A percentile compares a stretch with the other conserved stretches of the same genome.
phyloP scores from a whole-genome alignment of 192 early-diverging fungal species.

The Neocallimastix lanati region DNA sequence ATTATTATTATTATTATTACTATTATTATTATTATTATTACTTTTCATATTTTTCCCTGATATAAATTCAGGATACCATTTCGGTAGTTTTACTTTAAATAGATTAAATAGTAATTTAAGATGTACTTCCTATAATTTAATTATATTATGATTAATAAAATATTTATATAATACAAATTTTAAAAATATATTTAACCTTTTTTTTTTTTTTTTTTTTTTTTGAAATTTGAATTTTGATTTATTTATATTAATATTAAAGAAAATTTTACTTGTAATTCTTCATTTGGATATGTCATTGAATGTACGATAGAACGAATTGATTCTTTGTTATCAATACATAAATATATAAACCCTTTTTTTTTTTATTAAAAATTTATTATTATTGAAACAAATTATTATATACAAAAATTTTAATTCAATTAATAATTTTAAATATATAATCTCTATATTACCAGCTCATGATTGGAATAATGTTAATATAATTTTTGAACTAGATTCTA shows the following conservation, averaged over 20 bases:
- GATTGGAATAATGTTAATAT: slow-evolving; percentile 46
- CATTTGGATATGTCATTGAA: slow-evolving; percentile 42
- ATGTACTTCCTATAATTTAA: slow-evolving; percentile 41
- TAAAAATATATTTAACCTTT: slow-evolving; percentile 6
- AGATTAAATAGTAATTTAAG: slow-evolving; percentile 68
- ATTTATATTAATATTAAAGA: too few species aligned
- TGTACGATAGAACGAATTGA: slow-evolving; percentile 51
- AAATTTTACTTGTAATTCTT: slow-evolving; percentile 47
- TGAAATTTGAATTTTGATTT: too few species aligned
- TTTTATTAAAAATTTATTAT: too few species aligned
- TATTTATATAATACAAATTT: slow-evolving; percentile 1
- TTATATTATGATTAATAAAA: too few species aligned
- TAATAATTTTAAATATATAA: too few species aligned
- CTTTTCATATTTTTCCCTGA: not conserved
- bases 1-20: too few species aligned
- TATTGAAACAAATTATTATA: too few species aligned
- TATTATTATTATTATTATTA: not conserved
- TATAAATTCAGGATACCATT: slow-evolving; percentile 15
- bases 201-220: not conserved
- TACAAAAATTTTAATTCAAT: too few species aligned
- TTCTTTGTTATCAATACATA: slow-evolving; percentile 51
- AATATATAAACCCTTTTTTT: slow-evolving; percentile 44
- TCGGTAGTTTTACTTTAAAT: slow-evolving; percentile 49
- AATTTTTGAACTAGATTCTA: slow-evolving; percentile 40
- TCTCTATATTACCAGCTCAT: slow-evolving; percentile 51